These are phyloP conservation scores for Rhinocladiella mackenziei DNA, from an alignment of 2,329 filamentous ascomycete species.

Conservation along the genomic window DNA sequence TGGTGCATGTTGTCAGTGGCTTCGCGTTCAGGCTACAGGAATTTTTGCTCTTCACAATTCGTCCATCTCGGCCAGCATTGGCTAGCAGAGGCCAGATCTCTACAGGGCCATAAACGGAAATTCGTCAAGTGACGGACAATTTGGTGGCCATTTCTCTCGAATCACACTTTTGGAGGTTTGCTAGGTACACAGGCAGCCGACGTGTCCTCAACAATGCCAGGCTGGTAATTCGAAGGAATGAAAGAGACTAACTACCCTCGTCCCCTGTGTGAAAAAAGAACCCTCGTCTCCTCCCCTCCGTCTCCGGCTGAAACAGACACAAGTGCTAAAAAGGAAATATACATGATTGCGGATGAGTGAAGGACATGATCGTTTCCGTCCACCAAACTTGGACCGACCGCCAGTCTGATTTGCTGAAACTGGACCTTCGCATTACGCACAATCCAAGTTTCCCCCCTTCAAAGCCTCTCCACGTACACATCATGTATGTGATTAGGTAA, in stretches of 20 bases:
- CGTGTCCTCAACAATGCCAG: conserved; percentile 1
- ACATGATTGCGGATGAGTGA: conserved; percentile 20
- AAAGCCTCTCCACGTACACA: conserved; percentile 6
- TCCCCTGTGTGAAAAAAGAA: neutral
- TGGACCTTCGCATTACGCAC: conserved; percentile 24
- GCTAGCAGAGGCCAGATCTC: too few relatives aligned
- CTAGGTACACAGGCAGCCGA: conserved; percentile 2
- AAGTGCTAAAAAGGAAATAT: conserved; percentile 23
- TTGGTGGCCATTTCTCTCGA: neutral
- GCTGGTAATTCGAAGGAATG: conserved; percentile 8
- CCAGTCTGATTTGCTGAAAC: conserved; percentile 9
- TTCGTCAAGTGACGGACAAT: conserved; percentile 8
- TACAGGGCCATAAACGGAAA: conserved; percentile 4
- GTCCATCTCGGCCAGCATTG: too few relatives aligned
- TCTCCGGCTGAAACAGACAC: conserved; percentile 15
- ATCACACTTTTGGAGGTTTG: conserved; percentile 6
- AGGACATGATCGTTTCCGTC: conserved; percentile 1
- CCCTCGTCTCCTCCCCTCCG: conserved; percentile 3
- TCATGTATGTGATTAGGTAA: conserved; percentile 25
- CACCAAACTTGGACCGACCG: conserved; percentile 3
- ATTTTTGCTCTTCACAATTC: neutral
- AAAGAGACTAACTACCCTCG: too few relatives aligned
- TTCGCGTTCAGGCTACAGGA: too few relatives aligned
- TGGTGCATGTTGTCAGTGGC: too few relatives aligned
- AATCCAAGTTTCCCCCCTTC: conserved; percentile 23